Evolutionary conservation across 768 basidiomycete genomes (phyloP), one percentile per base, ranked within the genome.

Genomic region (Chalciporus chontae): DNA sequence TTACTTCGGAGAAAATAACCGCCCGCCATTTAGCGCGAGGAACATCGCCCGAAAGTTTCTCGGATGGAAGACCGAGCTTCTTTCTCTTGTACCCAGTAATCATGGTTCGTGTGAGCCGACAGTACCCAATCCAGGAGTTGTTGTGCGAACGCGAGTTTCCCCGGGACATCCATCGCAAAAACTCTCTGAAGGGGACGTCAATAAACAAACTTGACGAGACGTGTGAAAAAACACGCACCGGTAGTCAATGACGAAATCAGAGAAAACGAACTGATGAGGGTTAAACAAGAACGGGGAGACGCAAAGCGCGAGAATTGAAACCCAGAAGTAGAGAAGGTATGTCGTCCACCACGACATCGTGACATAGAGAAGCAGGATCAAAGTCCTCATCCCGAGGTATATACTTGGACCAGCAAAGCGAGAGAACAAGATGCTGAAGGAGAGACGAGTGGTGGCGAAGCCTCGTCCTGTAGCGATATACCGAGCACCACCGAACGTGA

Each of bases 41-140:
- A 31, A 93, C 87, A 65, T 98, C 96, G 45, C 88, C 88, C 5
- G 94, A 94, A 23, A 98, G 78, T 70, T 96, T 98, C 71, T 98
- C 95, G 0, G 94, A 97, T 2, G 96, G 96, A 63, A 93, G 88
- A 18, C 96, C 96, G 6, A 99, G 83, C 58, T 84, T 83, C 79
- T 98, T 97, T 76, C 90, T 91, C 81, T 98, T 98, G 83, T 94
- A 99, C n/a, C 96, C 96, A 15, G 96, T 99, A 65, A 99, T 95
- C 82, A 92, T 88, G 15, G 96, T 99, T 45, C 96, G 79, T n/a
- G 93, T 93, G 40, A 99, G 76, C 46, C 96, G 90, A 68, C 96
- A 99, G 70, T 98, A 99, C 0, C 96, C 95, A 57, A 98, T 95
- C 96, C 96, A 99, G 5, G 95, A 96, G 69, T 97, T 99, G 61